phyloP scores from a whole-genome alignment of 169 alveolate species.

The Plasmodium vivax region DNA sequence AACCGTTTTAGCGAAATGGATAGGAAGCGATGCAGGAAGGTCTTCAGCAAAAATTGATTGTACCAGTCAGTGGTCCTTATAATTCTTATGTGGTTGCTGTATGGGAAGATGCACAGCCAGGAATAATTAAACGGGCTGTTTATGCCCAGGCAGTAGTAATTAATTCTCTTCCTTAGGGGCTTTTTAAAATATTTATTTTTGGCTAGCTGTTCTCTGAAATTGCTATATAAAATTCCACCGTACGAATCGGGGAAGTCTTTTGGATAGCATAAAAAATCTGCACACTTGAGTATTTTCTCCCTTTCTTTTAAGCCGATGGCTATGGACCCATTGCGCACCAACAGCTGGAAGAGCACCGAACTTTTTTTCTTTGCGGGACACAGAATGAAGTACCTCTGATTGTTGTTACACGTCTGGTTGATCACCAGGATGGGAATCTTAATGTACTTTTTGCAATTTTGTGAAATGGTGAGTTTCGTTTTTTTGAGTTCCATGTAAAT shows the following conservation, averaged over 20 bases:
- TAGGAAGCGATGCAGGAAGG: conserved; percentile 49
- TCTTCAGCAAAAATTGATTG: conserved; percentile 36
- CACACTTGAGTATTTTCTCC: conserved; percentile 60
- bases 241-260: conserved; percentile 56
- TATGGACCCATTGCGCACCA: conserved; percentile 69
- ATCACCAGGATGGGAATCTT: conserved; percentile 52
- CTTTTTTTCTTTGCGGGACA: conserved; percentile 71
- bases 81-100: conserved; percentile 25
- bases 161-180: conserved; percentile 66
- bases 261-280: conserved; percentile 44
- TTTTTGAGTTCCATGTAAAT: conserved; percentile 11
- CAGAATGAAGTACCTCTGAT: conserved; percentile 56
- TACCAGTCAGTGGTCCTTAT: conserved; percentile 32
- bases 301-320: conserved; percentile 73
- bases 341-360: conserved; percentile 26
- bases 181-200: conserved; percentile 52
- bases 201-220: conserved; percentile 21
- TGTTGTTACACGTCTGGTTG: conserved; percentile 36
- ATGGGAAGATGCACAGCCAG: conserved; percentile 39
- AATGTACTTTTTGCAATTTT: conserved; percentile 24
- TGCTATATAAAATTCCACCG: conserved; percentile 53
- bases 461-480: conserved; percentile 20
- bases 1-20: conserved; percentile 35
- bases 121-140: conserved; percentile 68
- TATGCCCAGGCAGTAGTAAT: conserved; percentile 60